phyloP scores from a whole-genome alignment of 805 yeast species.

The Suhomyces kilbournensis region DNA sequence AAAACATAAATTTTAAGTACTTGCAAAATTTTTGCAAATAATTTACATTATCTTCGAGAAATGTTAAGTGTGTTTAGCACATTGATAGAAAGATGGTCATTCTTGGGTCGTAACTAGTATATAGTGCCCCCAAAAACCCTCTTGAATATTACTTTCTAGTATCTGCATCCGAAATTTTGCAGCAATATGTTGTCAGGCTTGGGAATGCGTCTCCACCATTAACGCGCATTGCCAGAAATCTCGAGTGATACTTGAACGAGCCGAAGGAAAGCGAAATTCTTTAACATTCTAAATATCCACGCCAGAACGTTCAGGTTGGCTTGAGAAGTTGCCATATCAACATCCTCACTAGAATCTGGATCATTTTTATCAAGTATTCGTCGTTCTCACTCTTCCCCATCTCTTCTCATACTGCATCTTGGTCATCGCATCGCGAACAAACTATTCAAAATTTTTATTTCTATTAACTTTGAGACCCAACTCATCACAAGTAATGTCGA shows the following conservation, averaged over 20 bases:
- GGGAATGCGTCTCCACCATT: background rate
- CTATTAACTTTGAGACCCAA: background rate
- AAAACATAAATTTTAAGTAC: too few relatives aligned
- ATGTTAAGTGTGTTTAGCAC: too few relatives aligned
- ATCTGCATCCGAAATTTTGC: background rate
- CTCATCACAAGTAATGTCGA: slow-evolving; percentile 5
- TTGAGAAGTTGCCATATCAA: background rate
- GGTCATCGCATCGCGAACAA: slow-evolving; percentile 9
- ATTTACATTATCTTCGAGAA: too few relatives aligned
- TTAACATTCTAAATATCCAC: background rate
- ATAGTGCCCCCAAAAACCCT: background rate
- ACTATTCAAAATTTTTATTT: slow-evolving; percentile 1
- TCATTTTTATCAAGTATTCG: background rate
- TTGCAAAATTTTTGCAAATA: too few relatives aligned
- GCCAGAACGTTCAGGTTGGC: background rate
- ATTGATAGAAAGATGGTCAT: background rate
- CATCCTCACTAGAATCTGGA: background rate
- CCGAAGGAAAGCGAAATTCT: background rate
- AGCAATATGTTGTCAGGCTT: background rate
- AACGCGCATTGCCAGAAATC: background rate
- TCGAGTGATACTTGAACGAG: background rate
- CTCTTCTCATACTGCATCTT: background rate
- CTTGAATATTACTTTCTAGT: background rate
- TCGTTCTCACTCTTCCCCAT: background rate
- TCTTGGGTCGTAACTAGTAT: background rate